These are phyloP conservation scores for Iberis amara DNA, from an alignment of 441 rosid species.

Conservation along the genomic window DNA sequence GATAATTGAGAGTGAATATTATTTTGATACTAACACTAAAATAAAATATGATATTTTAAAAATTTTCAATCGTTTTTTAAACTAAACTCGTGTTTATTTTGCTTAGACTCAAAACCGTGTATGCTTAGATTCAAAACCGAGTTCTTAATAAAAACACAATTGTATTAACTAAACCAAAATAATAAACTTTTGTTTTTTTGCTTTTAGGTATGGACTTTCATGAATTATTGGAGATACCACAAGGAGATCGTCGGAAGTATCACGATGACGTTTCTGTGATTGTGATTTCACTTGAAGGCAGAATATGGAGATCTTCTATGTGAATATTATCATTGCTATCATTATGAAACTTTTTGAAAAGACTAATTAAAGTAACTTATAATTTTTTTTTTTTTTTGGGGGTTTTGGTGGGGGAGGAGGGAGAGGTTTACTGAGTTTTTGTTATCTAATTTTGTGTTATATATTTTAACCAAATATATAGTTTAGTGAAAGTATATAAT, in stretches of 20 bases:
- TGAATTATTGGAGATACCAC: constrained; percentile 60
- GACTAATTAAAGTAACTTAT: constrained; percentile 9
- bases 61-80: no score
- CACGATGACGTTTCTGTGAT: constrained; percentile 72
- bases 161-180: no score
- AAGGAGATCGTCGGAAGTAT: constrained; percentile 61
- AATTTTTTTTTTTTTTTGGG: not conserved
- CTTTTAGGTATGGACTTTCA: constrained; percentile 58
- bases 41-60: no score
- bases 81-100: no score
- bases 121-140: not conserved
- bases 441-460: not conserved
- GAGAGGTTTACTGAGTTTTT: not conserved
- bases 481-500: not conserved
- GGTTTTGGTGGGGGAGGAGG: no score
- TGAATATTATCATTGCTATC: constrained; percentile 21
- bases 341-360: not conserved
- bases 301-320: constrained; percentile 64
- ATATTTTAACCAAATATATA: not conserved
- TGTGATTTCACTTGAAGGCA: constrained; percentile 61
- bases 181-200: not conserved
- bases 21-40: no score
- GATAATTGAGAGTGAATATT: no score
- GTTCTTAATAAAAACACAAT: no score
- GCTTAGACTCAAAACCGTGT: no score